Conservation (phyloP, 176 grass and related monocot species). For the Carex littledalei region DNA sequence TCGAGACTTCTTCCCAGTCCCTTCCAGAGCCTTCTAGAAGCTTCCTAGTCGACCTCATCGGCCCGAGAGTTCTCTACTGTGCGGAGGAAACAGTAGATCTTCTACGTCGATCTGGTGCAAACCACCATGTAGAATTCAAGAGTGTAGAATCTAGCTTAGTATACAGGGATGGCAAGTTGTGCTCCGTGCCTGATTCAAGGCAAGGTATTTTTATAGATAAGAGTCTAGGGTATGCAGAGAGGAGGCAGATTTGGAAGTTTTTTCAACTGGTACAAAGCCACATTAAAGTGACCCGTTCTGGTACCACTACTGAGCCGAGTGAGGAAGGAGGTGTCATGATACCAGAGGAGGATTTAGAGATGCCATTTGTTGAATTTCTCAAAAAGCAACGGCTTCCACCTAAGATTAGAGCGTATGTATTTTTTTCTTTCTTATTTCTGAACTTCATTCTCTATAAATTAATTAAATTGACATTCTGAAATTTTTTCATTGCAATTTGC, state of each 20-base stretch:
- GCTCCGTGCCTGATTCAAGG: constrained; percentile 72
- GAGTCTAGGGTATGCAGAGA: constrained; percentile 48
- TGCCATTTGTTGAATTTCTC: constrained; percentile 74
- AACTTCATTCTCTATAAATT: background rate
- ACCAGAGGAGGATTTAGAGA: constrained; percentile 55
- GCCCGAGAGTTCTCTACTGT: constrained; percentile 80
- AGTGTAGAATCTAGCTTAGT: constrained; percentile 61
- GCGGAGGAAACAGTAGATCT: constrained; percentile 74
- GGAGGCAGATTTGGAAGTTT: constrained; percentile 60
- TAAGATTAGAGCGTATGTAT: constrained; percentile 80
- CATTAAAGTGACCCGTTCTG: constrained; percentile 20
- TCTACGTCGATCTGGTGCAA: constrained; percentile 57
- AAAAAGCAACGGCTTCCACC: constrained; percentile 51
- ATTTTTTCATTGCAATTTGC: background rate
- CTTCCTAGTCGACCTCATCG: constrained; percentile 56
- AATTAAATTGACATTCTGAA: background rate
- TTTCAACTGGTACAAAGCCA: constrained; percentile 67
- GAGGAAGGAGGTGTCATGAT: constrained; percentile 36
- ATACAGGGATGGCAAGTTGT: constrained; percentile 69
- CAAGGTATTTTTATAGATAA: constrained; percentile 72
- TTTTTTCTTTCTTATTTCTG: background rate
- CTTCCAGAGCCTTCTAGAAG: constrained; percentile 48
- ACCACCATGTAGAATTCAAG: constrained; percentile 90
- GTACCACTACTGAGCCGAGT: background rate
- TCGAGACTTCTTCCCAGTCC: constrained; percentile 45